Conservation (phyloP, 192 early-diverging fungal species). For the Backusella circina region DNA sequence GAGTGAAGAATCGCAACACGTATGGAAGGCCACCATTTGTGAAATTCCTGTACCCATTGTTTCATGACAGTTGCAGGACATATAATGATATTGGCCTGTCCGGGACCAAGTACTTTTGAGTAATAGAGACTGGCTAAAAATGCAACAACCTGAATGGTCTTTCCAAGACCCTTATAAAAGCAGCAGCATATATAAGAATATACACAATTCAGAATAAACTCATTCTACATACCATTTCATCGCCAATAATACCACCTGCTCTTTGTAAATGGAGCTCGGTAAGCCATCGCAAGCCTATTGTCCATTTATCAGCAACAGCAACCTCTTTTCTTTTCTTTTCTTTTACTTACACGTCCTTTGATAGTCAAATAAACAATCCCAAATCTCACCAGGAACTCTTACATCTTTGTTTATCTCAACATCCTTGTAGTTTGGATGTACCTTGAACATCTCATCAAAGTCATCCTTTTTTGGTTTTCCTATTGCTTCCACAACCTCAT, state of each 20-base stretch:
- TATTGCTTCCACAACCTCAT: neutral
- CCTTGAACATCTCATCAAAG: conserved; percentile 42
- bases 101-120: conserved; percentile 57
- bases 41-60: conserved; percentile 83
- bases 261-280: conserved; percentile 85
- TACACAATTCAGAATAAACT: too few relatives aligned
- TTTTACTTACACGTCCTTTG: conserved; percentile 61
- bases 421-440: conserved; percentile 51
- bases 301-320: neutral
- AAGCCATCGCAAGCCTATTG: conserved; percentile 72
- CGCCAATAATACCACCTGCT: conserved; percentile 88
- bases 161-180: conserved; percentile 77
- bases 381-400: conserved; percentile 80
- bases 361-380: conserved; percentile 80
- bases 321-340: neutral
- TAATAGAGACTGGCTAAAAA: conserved; percentile 79
- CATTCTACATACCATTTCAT: conserved; percentile 83
- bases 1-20: conserved; percentile 90
- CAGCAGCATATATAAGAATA: neutral
- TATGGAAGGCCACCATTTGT: conserved; percentile 79
- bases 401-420: conserved; percentile 45
- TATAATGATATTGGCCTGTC: conserved; percentile 50
- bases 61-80: conserved; percentile 79
- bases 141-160: conserved; percentile 87
- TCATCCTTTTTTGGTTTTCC: neutral